Evolutionary conservation across 495 filamentous ascomycete species (phyloP).

Genomic region (Lepraria neglecta): DNA sequence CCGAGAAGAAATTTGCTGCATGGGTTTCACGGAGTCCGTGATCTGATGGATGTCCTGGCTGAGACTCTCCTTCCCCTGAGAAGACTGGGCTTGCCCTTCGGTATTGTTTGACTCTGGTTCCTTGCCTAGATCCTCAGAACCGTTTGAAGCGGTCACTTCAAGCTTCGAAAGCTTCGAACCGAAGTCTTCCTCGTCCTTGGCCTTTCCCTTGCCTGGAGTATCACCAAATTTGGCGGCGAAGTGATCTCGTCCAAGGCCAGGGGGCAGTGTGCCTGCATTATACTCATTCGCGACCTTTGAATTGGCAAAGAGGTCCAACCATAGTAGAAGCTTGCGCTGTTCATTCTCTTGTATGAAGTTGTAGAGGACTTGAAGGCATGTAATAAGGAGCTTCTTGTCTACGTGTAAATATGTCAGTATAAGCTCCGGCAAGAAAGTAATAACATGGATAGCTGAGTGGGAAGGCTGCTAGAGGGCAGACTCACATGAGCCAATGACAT

Average conservation of each 20-base stretch:
- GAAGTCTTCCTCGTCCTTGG: neutral
- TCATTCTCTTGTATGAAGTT: slow-evolving; percentile 92
- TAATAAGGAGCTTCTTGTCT: slow-evolving; percentile 87
- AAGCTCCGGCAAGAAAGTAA: neutral
- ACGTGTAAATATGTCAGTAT: neutral
- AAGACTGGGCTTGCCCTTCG: neutral
- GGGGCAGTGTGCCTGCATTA: slow-evolving; percentile 21
- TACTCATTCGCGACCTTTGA: slow-evolving; percentile 45
- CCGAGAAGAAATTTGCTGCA: slow-evolving; percentile 4
- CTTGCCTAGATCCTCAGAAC: neutral
- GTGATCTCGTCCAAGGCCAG: slow-evolving; percentile 20
- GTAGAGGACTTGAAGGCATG: slow-evolving; percentile 81
- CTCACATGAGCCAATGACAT: slow-evolving; percentile 59
- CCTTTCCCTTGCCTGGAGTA: slow-evolving; percentile 3
- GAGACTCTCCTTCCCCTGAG: neutral
- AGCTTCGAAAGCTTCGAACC: neutral
- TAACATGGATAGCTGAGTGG: neutral
- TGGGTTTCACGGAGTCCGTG: slow-evolving; percentile 6
- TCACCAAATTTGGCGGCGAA: slow-evolving; percentile 10
- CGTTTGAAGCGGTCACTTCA: neutral
- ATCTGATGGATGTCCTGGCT: slow-evolving; percentile 7
- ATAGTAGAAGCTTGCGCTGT: slow-evolving; percentile 81
- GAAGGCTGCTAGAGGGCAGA: neutral
- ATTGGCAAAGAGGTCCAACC: slow-evolving; percentile 76
- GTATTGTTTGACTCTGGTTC: neutral